phyloP scores from a whole-genome alignment of 2,329 filamentous ascomycete species.

The Colletotrichum filicis region DNA sequence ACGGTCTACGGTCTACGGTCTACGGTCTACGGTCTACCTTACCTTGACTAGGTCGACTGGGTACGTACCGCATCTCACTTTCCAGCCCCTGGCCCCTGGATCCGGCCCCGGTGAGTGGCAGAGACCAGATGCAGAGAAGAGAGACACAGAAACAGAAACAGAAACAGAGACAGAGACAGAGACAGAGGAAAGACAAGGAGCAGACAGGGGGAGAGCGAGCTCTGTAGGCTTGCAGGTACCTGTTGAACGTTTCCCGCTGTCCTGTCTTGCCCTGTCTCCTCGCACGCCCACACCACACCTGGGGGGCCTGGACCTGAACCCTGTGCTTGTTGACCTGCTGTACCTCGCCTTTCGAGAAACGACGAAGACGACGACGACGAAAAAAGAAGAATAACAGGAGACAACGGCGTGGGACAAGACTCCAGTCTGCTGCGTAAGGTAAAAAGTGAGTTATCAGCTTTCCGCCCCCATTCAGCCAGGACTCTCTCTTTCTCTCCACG shows the following conservation, averaged over 20 bases:
- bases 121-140: not conserved
- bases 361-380: not conserved
- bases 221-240: conserved; percentile 1
- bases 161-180: not conserved
- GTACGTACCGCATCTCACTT: conserved; percentile 2
- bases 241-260: conserved; percentile 17
- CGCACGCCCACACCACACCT: no score
- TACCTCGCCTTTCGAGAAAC: not conserved
- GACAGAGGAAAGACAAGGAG: conserved; percentile 1
- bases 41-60: not conserved
- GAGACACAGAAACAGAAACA: not conserved
- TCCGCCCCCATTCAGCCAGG: not conserved
- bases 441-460: conserved; percentile 2
- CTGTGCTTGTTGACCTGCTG: not conserved
- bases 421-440: not conserved
- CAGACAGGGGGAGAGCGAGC: conserved; percentile 1
- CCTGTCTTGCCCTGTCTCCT: conserved; percentile 6
- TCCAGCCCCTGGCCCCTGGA: conserved; percentile 8
- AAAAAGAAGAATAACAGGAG: not conserved
- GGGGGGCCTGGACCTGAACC: not conserved
- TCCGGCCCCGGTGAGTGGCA: not conserved
- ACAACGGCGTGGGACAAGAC: not conserved
- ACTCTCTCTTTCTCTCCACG: not conserved
- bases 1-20: no score
- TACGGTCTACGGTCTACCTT: not conserved